A percentile compares a stretch with the other conserved stretches of the same genome.
Evolutionary conservation across 345 rosid species (phyloP).

Genomic region (Lagerstroemia speciosa): DNA sequence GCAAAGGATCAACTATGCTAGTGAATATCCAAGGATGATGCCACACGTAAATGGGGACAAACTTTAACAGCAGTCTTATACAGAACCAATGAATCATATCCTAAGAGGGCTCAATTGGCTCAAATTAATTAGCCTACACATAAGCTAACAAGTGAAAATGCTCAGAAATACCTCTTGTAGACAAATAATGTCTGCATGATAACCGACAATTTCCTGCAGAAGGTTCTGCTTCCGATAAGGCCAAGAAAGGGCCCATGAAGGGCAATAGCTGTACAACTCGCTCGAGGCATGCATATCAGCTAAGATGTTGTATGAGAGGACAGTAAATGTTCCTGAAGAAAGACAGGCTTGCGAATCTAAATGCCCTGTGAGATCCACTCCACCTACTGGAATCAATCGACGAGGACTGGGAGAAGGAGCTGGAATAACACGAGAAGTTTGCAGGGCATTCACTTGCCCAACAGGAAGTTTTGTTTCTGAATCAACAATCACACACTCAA

Average conservation of each 20-base stretch:
- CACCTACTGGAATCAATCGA: constrained; percentile 60
- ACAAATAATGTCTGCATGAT: constrained; percentile 91
- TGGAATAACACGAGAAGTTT: constrained; percentile 93
- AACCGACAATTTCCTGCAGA: constrained; percentile 81
- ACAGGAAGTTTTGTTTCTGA: constrained; percentile 61
- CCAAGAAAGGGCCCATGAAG: constrained; percentile 99
- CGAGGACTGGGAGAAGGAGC: constrained; percentile 96
- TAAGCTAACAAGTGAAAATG: constrained; percentile 3
- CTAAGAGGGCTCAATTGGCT: not conserved
- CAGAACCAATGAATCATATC: not conserved
- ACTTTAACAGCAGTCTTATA: not conserved
- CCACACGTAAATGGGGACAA: not conserved
- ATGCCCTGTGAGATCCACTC: constrained; percentile 52
- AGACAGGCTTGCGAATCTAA: constrained; percentile 60
- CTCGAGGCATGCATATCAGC: constrained; percentile 69
- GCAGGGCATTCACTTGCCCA: constrained; percentile 53
- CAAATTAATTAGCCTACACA: not conserved
- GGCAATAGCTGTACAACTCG: constrained; percentile 82
- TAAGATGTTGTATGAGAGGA: constrained; percentile 90
- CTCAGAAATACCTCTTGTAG: constrained; percentile 73
- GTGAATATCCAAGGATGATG: not conserved
- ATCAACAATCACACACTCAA: constrained; percentile 84
- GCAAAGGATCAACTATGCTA: no score
- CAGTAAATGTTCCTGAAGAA: constrained; percentile 73
- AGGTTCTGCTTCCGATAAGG: constrained; percentile 89